Evolutionary conservation across 768 basidiomycete species (phyloP).

Genomic region (Sporobolomyces roseus): DNA sequence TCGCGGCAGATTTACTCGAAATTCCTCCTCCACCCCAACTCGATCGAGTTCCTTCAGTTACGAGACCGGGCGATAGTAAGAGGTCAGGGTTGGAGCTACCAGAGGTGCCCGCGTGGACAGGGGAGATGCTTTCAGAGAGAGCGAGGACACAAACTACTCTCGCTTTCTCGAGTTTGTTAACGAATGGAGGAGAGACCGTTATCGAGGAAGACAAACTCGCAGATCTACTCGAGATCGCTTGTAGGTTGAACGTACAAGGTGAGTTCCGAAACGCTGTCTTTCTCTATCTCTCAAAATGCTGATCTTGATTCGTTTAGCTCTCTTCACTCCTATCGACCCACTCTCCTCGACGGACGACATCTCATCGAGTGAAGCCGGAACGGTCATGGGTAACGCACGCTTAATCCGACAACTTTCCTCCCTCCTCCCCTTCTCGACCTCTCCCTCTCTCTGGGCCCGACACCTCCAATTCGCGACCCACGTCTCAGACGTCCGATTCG

Average conservation of each 20-base stretch:
- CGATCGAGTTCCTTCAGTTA: slow-evolving; percentile 27
- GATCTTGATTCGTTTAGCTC: slow-evolving; percentile 15
- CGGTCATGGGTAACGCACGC: slow-evolving; percentile 37
- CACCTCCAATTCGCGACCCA: slow-evolving; percentile 40
- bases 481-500: slow-evolving; percentile 40
- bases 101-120: slow-evolving; percentile 19
- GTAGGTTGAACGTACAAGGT: slow-evolving; percentile 40
- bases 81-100: slow-evolving; percentile 14
- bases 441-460: slow-evolving; percentile 19
- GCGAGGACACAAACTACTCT: slow-evolving; percentile 35
- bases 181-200: slow-evolving; percentile 2
- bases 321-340: slow-evolving; percentile 39
- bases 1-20: slow-evolving; percentile 22
- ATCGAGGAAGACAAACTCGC: slow-evolving; percentile 30
- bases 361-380: slow-evolving; percentile 13
- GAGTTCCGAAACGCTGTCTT: not conserved
- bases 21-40: slow-evolving; percentile 26
- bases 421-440: slow-evolving; percentile 31
- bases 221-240: slow-evolving; percentile 31
- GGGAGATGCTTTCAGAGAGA: slow-evolving; percentile 37
- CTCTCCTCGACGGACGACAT: slow-evolving; percentile 7
- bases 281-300: not conserved
- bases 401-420: slow-evolving; percentile 30
- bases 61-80: slow-evolving; percentile 26
- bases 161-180: slow-evolving; percentile 29